Conservation (phyloP, 1,139 yeast species). For the Hansenula sp. region DNA sequence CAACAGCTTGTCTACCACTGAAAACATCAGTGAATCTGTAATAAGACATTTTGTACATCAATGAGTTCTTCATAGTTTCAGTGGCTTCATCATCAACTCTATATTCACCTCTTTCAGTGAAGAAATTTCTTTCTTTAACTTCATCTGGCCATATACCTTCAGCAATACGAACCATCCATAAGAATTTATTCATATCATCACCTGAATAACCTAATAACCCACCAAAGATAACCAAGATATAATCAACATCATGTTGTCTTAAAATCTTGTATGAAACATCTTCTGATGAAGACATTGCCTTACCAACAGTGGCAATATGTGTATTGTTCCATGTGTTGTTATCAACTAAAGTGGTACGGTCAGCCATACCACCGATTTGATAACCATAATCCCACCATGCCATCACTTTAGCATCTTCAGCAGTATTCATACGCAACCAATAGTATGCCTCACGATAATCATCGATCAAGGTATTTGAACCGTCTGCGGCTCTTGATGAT, state of each 20-base stretch:
- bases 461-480: conserved; percentile 81
- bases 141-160: conserved; percentile 99
- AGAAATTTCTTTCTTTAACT: conserved; percentile 78
- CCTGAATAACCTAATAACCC: conserved; percentile 94
- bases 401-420: conserved; percentile 93
- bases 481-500: conserved; percentile 82
- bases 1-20: conserved; percentile 62
- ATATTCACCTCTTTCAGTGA: conserved; percentile 84
- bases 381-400: conserved; percentile 99
- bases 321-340: conserved; percentile 99
- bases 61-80: conserved; percentile 77
- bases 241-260: conserved; percentile 91
- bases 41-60: conserved; percentile 95
- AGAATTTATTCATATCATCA: conserved; percentile 92
- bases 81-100: conserved; percentile 82
- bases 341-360: conserved; percentile 95
- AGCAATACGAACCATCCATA: conserved; percentile 99
- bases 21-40: conserved; percentile 78
- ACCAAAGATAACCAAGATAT: conserved; percentile 89
- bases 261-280: conserved; percentile 85
- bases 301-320: conserved; percentile 99
- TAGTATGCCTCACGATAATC: conserved; percentile 99
- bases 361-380: conserved; percentile 99
- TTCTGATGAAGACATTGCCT: conserved; percentile 92
- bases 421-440: conserved; percentile 98